Evolutionary conservation across 176 grass and related monocot genomes (phyloP), one percentile per base, ranked within the genome.

Genomic region (Paspalum vaginatum): DNA sequence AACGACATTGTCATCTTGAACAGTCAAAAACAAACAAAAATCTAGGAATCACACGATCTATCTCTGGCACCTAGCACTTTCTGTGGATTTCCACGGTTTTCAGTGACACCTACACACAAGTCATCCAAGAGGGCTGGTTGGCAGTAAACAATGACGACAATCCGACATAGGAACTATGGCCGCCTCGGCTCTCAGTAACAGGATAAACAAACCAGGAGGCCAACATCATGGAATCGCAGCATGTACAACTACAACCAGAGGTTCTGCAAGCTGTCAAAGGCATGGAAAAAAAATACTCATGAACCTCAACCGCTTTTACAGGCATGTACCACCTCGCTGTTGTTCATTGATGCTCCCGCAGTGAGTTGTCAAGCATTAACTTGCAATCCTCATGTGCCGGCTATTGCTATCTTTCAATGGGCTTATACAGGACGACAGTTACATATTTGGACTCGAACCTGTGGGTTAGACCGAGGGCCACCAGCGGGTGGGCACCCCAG

Each of bases 371-470:
- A 86, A 82, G 83, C 83, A 75, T 84, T 67, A 86, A 77, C 66
- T 68, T 81, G 65, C 49, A 74, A 53, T 80, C 61, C 63, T 62
- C 65, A 51, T 59, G 72, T 10, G 56, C 72, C 0, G 57, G 61
- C 78, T 82, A 89, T 52, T 60, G 60, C 79, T 89, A 89, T 86
- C 88, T 60, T 74, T 89, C 88, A 20, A 90, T 84, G 54, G 96
- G 96, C 81, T 99, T 99, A 18, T 99, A 99, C 70, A 95, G 81
- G 83, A 99, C 88, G 52, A 95, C 86, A 0, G 96, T 99, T 32
- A 91, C 96, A 84, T 99, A 95, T 84, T 99, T 99, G 38, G 92
- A 92, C 80, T 93, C 86, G 41, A 99, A 95, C 84, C 96, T 90
- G 88, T 95, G 92, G 76, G 96, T 99, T 69, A 95, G 76, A 78